Conservation (phyloP, 2,329 filamentous ascomycete species). For the Cylindrodendrum hubeiense region DNA sequence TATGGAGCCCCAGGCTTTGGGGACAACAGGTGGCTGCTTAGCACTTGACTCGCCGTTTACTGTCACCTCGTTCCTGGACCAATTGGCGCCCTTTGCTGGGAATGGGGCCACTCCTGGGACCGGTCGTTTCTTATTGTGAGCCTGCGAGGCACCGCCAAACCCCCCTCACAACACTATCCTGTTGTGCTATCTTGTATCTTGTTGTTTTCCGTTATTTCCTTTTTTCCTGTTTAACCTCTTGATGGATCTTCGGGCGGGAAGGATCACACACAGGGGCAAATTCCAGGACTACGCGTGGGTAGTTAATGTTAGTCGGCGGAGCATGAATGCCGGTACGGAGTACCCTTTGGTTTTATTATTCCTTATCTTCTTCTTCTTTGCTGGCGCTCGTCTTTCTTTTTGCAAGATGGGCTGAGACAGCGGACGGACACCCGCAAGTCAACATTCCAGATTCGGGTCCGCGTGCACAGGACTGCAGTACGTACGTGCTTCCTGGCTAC, state of each 20-base stretch:
- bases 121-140: conserved; percentile 1
- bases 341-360: background rate
- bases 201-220: background rate
- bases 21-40: background rate
- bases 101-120: background rate
- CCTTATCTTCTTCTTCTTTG: background rate
- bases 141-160: background rate
- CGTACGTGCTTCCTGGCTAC: background rate
- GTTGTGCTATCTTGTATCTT: background rate
- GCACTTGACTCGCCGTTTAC: conserved; percentile 22
- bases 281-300: conserved; percentile 3
- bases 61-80: conserved; percentile 17
- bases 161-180: background rate
- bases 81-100: conserved; percentile 2
- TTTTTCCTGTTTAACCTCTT: background rate
- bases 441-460: conserved; percentile 7
- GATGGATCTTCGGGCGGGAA: conserved; percentile 10
- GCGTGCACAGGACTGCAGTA: background rate
- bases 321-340: background rate
- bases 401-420: background rate
- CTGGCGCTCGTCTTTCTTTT: background rate
- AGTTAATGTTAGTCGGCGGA: conserved; percentile 17
- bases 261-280: conserved; percentile 10
- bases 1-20: background rate
- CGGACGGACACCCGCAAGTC: background rate